Evolutionary conservation across 768 basidiomycete genomes (phyloP).

Genomic region (Leucosporidium creatinivorum): DNA sequence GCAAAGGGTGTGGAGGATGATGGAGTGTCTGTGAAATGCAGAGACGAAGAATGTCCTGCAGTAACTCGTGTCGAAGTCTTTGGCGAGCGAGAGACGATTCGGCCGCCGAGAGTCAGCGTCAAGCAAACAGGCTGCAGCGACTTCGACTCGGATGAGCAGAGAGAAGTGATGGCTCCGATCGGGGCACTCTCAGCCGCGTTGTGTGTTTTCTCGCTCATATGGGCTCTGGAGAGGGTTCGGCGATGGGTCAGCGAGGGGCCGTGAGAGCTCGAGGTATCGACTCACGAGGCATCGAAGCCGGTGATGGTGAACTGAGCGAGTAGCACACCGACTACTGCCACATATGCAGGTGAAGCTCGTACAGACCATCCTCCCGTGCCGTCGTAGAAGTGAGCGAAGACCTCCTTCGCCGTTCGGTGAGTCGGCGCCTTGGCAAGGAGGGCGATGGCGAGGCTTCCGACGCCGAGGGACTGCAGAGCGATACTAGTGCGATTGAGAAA

Average conservation of each 20-base stretch:
- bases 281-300: conserved; percentile 62
- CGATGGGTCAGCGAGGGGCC: not conserved
- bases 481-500: conserved; percentile 66
- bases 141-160: too few species aligned
- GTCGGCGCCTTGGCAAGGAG: conserved; percentile 64
- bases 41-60: too few species aligned
- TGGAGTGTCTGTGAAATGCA: too few species aligned
- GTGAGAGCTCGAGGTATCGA: too few species aligned
- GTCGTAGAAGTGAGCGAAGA: conserved; percentile 65
- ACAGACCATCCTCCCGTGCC: conserved; percentile 66
- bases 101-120: too few species aligned
- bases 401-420: conserved; percentile 61
- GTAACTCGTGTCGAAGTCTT: too few species aligned
- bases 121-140: too few species aligned
- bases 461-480: conserved; percentile 67
- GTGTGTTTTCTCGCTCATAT: conserved; percentile 74
- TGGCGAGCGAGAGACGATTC: too few species aligned
- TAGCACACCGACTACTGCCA: conserved; percentile 59
- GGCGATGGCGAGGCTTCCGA: conserved; percentile 59
- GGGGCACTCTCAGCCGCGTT: conserved; percentile 47
- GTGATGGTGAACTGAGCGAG: conserved; percentile 73
- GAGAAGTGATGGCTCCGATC: too few species aligned
- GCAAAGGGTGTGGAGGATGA: too few species aligned
- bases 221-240: not conserved
- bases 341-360: conserved; percentile 62